Percentiles rank a stretch among this genome's conserved stretches.
Evolutionary conservation across 352 stramenopile genomes (phyloP).

Genomic region (Peronospora destructor): DNA sequence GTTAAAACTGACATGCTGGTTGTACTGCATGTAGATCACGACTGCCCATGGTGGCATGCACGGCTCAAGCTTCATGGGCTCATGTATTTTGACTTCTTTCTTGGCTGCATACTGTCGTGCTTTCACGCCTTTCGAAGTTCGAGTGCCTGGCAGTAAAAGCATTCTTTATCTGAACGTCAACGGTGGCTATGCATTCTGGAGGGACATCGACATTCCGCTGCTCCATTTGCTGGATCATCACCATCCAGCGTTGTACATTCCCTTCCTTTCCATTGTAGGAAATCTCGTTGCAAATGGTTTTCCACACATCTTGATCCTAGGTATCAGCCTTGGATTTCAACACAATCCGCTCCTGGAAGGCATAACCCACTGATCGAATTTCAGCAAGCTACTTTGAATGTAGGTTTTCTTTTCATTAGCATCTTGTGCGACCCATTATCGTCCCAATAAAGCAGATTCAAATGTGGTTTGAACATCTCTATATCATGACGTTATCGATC

Average conservation of each 20-base stretch:
- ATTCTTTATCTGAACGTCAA: conserved; percentile 81
- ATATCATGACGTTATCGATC: neutral
- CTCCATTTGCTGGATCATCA: conserved; percentile 73
- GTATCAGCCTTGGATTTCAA: conserved; percentile 47
- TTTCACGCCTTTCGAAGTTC: conserved; percentile 63
- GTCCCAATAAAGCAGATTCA: neutral
- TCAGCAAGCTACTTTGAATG: neutral
- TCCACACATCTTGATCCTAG: conserved; percentile 61
- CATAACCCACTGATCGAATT: conserved; percentile 28
- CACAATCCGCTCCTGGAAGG: conserved; percentile 40
- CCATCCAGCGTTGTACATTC: conserved; percentile 59
- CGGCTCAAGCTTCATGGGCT: conserved; percentile 52
- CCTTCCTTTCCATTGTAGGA: conserved; percentile 54
- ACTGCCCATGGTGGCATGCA: conserved; percentile 67
- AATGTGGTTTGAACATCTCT: conserved; percentile 12
- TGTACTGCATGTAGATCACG: conserved; percentile 39
- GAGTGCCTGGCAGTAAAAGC: conserved; percentile 49
- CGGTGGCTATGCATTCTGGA: conserved; percentile 79
- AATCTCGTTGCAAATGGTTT: conserved; percentile 68
- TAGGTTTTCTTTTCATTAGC: neutral
- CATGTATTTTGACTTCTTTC: conserved; percentile 51
- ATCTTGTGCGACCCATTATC: neutral
- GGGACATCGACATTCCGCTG: conserved; percentile 62
- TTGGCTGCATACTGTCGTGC: conserved; percentile 50
- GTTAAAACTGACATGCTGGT: neutral